Evolutionary conservation across 2,329 filamentous ascomycete species (phyloP).

Genomic region (Cytospora piceicola): DNA sequence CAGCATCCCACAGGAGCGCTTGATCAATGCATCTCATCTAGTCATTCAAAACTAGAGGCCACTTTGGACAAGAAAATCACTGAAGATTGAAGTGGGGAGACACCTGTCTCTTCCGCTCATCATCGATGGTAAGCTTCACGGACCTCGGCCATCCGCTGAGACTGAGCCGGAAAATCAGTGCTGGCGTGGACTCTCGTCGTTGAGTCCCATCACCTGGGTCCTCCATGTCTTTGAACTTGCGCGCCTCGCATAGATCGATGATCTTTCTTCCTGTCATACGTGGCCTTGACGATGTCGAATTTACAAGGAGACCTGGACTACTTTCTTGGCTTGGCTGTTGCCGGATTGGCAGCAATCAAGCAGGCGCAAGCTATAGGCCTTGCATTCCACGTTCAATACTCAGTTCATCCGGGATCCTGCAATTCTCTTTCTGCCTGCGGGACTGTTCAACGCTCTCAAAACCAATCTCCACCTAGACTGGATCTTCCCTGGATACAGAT

Average conservation of each 20-base stretch:
- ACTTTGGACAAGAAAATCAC: neutral
- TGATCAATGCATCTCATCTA: constrained; percentile 13
- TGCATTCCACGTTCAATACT: neutral
- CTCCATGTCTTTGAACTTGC: neutral
- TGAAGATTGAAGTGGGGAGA: constrained; percentile 6
- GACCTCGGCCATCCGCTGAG: constrained; percentile 21
- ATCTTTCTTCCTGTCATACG: neutral
- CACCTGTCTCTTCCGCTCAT: constrained; percentile 16
- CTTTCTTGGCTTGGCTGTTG: neutral
- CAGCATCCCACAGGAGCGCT: neutral
- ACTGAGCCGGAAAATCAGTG: constrained; percentile 19
- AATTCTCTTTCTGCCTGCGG: neutral
- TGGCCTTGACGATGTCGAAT: constrained; percentile 3
- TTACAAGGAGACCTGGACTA: neutral
- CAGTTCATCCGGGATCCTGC: neutral
- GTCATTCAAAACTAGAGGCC: constrained; percentile 13
- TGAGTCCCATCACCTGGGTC: constrained; percentile 5
- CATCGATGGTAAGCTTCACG: constrained; percentile 22
- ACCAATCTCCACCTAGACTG: constrained; percentile 3
- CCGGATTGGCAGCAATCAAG: neutral
- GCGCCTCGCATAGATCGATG: constrained; percentile 10
- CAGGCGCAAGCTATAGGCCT: neutral
- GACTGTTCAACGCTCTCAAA: neutral
- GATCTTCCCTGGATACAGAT: constrained; percentile 1
- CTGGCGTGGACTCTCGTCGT: constrained; percentile 14